Conservation (phyloP, 495 filamentous ascomycete species). For the Halenospora varia region DNA sequence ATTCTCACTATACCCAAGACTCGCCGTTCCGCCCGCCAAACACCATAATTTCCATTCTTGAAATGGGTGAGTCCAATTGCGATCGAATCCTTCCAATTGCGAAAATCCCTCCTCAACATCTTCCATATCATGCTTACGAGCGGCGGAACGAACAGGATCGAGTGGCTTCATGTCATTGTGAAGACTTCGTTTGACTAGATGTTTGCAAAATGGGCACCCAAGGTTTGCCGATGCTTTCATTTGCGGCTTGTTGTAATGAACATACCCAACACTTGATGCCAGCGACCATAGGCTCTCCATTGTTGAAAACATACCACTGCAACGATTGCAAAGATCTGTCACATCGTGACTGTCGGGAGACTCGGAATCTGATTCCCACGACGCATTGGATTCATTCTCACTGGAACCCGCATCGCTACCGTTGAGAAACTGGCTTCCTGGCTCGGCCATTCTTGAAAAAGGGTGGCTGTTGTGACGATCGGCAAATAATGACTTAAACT, state of each 20-base stretch:
- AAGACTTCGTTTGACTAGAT: not conserved
- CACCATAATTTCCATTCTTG: not conserved
- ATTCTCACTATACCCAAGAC: not conserved
- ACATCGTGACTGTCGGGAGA: not conserved
- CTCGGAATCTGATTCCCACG: not conserved
- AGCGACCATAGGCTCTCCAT: not conserved
- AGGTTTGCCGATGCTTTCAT: not conserved
- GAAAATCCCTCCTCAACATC: not conserved
- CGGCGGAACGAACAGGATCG: not conserved
- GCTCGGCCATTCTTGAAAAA: not conserved
- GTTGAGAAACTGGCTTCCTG: not conserved
- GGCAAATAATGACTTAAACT: too few relatives aligned
- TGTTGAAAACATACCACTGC: not conserved
- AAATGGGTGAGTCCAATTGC: not conserved
- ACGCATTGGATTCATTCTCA: not conserved
- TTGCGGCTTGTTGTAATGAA: not conserved
- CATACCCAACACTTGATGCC: not conserved
- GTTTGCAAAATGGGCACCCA: not conserved
- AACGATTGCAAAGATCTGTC: not conserved
- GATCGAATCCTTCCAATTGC: not conserved
- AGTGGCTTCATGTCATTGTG: not conserved
- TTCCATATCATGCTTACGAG: not conserved
- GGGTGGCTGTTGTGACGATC: too few relatives aligned
- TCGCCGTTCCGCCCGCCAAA: not conserved
- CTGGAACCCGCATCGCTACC: not conserved